phyloP scores from a whole-genome alignment of 805 yeast species.

The Sugiyamaella floridensis region DNA sequence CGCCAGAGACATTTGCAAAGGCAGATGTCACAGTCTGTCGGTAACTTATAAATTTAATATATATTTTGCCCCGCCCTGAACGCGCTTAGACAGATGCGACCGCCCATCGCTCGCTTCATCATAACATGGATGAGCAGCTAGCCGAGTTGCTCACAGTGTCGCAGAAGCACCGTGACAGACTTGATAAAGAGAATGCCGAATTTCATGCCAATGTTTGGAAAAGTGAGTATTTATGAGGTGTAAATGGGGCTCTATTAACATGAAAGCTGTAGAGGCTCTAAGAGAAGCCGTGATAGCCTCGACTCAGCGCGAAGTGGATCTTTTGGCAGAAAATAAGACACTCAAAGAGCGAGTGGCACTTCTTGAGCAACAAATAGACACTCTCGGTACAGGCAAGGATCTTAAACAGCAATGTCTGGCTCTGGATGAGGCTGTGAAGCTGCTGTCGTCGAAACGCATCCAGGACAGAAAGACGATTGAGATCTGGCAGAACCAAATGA shows the following conservation, averaged over 20 bases:
- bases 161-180: too few relatives aligned
- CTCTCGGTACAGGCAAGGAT: neutral
- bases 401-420: neutral
- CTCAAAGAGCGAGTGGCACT: neutral
- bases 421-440: neutral
- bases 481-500: neutral
- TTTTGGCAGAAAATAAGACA: neutral
- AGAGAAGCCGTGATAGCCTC: neutral
- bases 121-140: too few relatives aligned
- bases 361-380: neutral
- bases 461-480: neutral
- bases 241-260: too few relatives aligned
- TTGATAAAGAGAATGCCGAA: too few relatives aligned
- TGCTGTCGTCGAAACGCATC: neutral
- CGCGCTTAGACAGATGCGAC: too few relatives aligned
- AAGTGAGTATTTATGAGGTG: too few relatives aligned
- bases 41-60: too few relatives aligned
- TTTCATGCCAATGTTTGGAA: too few relatives aligned
- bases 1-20: conserved; percentile 38
- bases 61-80: too few relatives aligned
- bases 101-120: too few relatives aligned
- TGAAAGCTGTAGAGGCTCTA: too few relatives aligned
- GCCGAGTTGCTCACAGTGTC: too few relatives aligned
- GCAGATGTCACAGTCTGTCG: neutral
- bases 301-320: neutral